Evolutionary conservation across 257 asterid genomes (phyloP), one percentile per base, ranked within the genome.

Genomic region (Scutellaria galericulata): DNA sequence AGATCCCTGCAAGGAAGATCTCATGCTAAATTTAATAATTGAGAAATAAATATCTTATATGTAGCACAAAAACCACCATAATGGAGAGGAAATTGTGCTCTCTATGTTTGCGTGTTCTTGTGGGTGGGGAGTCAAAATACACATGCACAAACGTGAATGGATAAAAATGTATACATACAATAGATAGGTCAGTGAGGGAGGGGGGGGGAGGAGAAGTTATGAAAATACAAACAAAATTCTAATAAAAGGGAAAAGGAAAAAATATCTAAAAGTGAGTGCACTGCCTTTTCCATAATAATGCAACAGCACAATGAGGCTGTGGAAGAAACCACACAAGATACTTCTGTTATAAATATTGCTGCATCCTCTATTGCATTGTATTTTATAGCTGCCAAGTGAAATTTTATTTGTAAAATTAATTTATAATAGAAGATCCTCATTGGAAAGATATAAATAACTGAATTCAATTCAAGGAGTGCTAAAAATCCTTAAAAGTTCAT

Each of bases 1-100:
- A 93, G 91, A 82, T 90, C 90, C 91, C 98, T 93, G 85, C 70
- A 56, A 27, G 69, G 78, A 73, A 64, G 60, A 82, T 45, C 75
- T 66, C 63, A 56, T 8, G 50, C 77, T 70, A 71, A 84, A 69
- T 56, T 64, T 59, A 72, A 46, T 60, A 44, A 47, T 12, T 18
- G 50, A 59, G 44, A 45, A 44, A 53, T 55, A 52, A 64, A 73
- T 70, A 44, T 46, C 50, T 48, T 47, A 31, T 44, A 50, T 7
- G 54, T 13, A 72, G 15, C 40, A 62, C 44, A 62, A 9, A 6
- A 76, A 44, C 20, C 8, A 68, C 13, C 55, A 11, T 14, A 54
- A 7, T 20, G 35, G 9, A 44, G 27, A 54, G 40, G 37, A 52
- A 44, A 47, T 13, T 55, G 6, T 54, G 61, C 22, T 22, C 39